These are phyloP conservation scores for Raphidocelis subcapitata DNA, from an alignment of 139 green algal genomes.

Conservation along the genomic window DNA sequence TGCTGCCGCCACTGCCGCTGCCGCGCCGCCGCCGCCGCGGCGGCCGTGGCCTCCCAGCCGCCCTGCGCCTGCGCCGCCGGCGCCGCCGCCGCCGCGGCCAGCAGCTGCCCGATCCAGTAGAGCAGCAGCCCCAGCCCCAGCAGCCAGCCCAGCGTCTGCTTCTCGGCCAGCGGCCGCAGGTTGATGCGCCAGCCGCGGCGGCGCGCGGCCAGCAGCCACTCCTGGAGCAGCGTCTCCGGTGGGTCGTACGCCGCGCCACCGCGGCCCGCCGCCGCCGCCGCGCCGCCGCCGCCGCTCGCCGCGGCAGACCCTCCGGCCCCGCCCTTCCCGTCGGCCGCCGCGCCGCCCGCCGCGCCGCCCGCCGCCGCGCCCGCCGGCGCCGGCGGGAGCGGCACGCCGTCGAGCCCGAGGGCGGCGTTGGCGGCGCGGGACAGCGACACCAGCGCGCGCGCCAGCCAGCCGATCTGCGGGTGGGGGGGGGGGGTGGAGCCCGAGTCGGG, in stretches of 20 bases:
- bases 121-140: conserved; percentile 25
- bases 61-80: no score
- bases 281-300: conserved; percentile 7
- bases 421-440: conserved; percentile 43
- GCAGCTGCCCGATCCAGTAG: background rate
- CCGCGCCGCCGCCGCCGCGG: no score
- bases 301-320: no score
- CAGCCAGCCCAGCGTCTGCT: conserved; percentile 61
- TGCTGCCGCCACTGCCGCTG: no score
- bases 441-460: conserved; percentile 64
- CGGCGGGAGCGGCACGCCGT: conserved; percentile 5
- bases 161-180: conserved; percentile 72
- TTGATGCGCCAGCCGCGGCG: conserved; percentile 61
- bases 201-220: conserved; percentile 29
- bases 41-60: no score
- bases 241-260: no score
- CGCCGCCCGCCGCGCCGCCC: no score
- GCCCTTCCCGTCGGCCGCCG: no score
- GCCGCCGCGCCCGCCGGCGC: no score
- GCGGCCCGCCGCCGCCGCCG: no score
- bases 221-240: conserved; percentile 49
- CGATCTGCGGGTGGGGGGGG: no score
- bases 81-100: background rate
- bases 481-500: no score
- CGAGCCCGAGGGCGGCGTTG: conserved; percentile 59